A percentile compares a stretch with the other conserved stretches of the same genome.
phyloP scores from a whole-genome alignment of 768 basidiomycete species.

The Lactarius vividus region DNA sequence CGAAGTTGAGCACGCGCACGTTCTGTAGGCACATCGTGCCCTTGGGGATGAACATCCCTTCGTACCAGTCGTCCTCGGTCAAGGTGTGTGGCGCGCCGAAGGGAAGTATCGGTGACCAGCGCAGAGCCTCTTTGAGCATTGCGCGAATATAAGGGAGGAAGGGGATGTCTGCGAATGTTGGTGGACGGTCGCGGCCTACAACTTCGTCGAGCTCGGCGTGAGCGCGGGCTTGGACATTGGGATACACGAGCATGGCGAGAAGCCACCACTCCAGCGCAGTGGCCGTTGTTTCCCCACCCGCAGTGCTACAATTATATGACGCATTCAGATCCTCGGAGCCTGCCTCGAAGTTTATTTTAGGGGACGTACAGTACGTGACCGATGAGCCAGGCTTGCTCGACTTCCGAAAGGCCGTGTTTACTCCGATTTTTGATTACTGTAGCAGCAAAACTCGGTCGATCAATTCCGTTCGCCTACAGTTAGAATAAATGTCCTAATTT shows the following conservation, averaged over 20 bases:
- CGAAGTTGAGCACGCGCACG: constrained; percentile 1
- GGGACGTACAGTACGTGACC: constrained; percentile 23
- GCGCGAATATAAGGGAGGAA: constrained; percentile 40
- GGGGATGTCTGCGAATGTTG: constrained; percentile 34
- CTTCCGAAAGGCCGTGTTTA: constrained; percentile 4
- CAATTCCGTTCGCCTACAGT: constrained; percentile 4
- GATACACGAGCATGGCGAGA: constrained; percentile 41
- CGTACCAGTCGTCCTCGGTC: constrained; percentile 15
- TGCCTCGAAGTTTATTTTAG: not conserved
- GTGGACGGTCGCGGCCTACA: constrained; percentile 37
- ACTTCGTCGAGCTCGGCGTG: constrained; percentile 44
- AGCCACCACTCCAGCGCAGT: constrained; percentile 37
- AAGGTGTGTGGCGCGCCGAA: constrained; percentile 24
- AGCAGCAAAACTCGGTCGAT: constrained; percentile 12
- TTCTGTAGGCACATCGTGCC: constrained; percentile 8
- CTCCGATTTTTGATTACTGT: constrained; percentile 8
- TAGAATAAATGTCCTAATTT: no score
- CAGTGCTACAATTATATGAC: not conserved
- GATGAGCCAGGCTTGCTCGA: constrained; percentile 21
- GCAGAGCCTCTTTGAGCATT: constrained; percentile 36
- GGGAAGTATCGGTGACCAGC: constrained; percentile 31
- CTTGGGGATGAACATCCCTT: constrained; percentile 22
- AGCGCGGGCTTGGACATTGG: constrained; percentile 37
- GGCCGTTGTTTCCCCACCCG: constrained; percentile 1
- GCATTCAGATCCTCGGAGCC: not conserved